A percentile compares a stretch with the other conserved stretches of the same genome.
These are phyloP conservation scores for Chlamydomonas sp. DNA, from an alignment of 139 green algal species.

Conservation along the genomic window DNA sequence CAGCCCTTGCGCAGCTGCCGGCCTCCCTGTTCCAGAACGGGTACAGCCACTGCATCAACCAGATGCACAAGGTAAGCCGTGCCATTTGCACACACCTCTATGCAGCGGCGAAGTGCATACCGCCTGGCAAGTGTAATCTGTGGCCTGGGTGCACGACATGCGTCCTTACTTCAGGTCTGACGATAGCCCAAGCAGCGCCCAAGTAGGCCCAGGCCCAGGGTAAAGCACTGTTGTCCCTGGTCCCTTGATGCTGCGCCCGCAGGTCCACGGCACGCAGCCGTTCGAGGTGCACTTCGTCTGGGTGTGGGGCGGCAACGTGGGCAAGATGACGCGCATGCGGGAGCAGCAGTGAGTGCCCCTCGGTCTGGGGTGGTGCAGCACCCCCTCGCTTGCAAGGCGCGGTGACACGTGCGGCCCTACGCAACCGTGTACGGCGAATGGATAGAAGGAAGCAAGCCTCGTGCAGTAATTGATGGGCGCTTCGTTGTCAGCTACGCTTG, in stretches of 20 bases:
- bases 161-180: not conserved
- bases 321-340: constrained; percentile 50
- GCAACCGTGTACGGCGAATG: no score
- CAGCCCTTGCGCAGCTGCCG: constrained; percentile 46
- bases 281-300: constrained; percentile 54
- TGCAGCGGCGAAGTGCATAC: not conserved
- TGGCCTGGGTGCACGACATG: not conserved
- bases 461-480: no score
- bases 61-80: constrained; percentile 43
- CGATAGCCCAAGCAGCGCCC: not conserved
- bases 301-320: constrained; percentile 41
- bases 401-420: not conserved
- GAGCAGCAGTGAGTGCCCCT: constrained; percentile 25
- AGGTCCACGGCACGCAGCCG: constrained; percentile 45
- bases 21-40: constrained; percentile 50
- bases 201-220: not conserved
- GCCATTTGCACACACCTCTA: not conserved
- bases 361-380: not conserved
- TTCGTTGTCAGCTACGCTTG: no score
- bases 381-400: not conserved
- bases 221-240: not conserved
- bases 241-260: not conserved
- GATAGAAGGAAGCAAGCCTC: no score
- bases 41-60: constrained; percentile 55
- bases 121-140: not conserved